Base-by-base conservation (phyloP, 2,329 filamentous ascomycete genomes). In the Cadophora malorum region DNA sequence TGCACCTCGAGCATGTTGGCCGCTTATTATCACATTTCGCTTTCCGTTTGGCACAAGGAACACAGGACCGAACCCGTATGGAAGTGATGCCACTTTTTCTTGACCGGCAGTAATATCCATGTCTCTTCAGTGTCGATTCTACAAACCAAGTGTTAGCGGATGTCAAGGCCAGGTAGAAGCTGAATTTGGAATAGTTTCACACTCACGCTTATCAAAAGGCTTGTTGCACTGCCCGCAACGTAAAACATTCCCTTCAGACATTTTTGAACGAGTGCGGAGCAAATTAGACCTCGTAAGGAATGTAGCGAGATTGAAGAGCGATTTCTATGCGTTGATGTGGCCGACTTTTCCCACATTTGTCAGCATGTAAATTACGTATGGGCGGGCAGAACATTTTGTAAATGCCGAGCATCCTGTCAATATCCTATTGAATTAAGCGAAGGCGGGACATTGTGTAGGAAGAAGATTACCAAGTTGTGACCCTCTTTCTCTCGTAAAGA, bases 61-160 rank as follows among this genome's bases (percentile, higher is more conserved):
- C 64, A 72, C 80, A 82, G 58, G 80, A 80, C 45, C 79, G 75
- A 69, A 74, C 45, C 14, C 78, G 74, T 58, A 59, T 66, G 23
- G 69, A 69, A 55, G 21, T 69, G 52, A 12, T 45, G 1, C 73
- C 72, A 60, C 38, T 64, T 70, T 71, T 77, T 69, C 79, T 75
- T 73, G 80, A 80, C 23, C 80, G 80, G 70, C 81, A 83, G 52
- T 82, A 82, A 69, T 82, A 83, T 55, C 78, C 78, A 76, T 83
- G 80, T 74, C 81, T 79, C 71, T 81, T 82, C 67, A 81, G 68
- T 10, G 80, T 80, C 9, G 80, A 77, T 56, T 76, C 80, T 82
- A 66, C 49, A 16, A 2, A 69, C 66, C n/a, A 56, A 8, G 4
- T 23, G 31, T 65, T 21, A 35, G 59, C 73, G 68, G 75, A 69